These are phyloP conservation scores for Dothideomycetes sp. DNA, from an alignment of 2,329 filamentous ascomycete species.

Conservation along the genomic window DNA sequence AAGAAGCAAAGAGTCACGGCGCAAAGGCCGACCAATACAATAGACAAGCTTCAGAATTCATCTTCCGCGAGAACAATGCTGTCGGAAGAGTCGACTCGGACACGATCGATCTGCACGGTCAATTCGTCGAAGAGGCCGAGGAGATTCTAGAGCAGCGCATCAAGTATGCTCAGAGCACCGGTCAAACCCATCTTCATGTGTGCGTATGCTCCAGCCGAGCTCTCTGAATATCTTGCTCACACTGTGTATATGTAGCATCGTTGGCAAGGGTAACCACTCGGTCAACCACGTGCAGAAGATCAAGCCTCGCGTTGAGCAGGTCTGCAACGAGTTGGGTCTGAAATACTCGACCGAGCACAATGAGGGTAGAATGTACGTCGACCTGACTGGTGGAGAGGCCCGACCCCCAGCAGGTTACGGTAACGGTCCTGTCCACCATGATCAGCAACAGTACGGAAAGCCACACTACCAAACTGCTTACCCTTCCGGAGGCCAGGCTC, in stretches of 20 bases:
- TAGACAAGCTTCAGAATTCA: slow-evolving; percentile 81
- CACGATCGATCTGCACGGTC: slow-evolving; percentile 88
- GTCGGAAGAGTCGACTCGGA: slow-evolving; percentile 63
- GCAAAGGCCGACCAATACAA: slow-evolving; percentile 82
- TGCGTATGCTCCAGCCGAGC: slow-evolving; percentile 29
- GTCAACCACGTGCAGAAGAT: slow-evolving; percentile 78
- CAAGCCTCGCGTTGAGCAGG: slow-evolving; percentile 84
- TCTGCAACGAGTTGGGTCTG: slow-evolving; percentile 75
- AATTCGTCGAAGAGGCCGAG: slow-evolving; percentile 91
- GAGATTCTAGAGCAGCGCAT: slow-evolving; percentile 82
- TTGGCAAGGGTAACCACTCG: slow-evolving; percentile 90
- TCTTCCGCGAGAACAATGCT: slow-evolving; percentile 92
- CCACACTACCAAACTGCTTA: slow-evolving; percentile 32
- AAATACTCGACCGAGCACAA: slow-evolving; percentile 82
- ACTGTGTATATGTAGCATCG: slow-evolving; percentile 48
- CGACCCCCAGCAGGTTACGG: slow-evolving; percentile 34
- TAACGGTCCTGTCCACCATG: slow-evolving; percentile 29
- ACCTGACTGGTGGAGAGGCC: slow-evolving; percentile 65
- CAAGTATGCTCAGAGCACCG: slow-evolving; percentile 60
- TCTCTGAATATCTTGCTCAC: neutral
- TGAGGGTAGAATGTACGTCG: slow-evolving; percentile 78
- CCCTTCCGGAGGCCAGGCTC: slow-evolving; percentile 30
- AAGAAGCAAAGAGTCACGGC: slow-evolving; percentile 77
- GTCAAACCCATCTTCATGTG: slow-evolving; percentile 79
- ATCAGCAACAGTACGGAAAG: slow-evolving; percentile 38